Evolutionary conservation across 768 basidiomycete genomes (phyloP).

Genomic region (Calvatia gigantea): DNA sequence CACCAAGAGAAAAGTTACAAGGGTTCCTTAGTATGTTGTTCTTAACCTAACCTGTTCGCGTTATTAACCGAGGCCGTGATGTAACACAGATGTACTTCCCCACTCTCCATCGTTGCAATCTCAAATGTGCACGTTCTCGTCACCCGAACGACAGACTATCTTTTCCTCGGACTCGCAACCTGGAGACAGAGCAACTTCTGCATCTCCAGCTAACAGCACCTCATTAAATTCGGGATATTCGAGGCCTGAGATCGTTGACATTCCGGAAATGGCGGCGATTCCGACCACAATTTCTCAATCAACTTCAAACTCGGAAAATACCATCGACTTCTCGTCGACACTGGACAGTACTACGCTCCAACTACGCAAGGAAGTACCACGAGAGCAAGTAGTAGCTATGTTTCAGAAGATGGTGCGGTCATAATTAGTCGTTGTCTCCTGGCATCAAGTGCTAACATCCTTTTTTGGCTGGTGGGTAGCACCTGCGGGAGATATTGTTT

Average conservation of each 20-base stretch:
- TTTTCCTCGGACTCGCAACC: background rate
- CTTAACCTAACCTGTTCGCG: background rate
- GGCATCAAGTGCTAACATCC: background rate
- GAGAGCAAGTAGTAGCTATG: constrained; percentile 69
- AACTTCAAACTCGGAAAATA: constrained; percentile 23
- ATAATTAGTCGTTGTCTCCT: background rate
- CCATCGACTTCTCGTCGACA: constrained; percentile 33
- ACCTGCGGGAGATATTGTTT: constrained; percentile 66
- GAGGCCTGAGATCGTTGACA: background rate
- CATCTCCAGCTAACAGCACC: background rate
- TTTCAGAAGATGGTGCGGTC: constrained; percentile 68
- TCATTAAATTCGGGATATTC: background rate
- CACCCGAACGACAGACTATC: background rate
- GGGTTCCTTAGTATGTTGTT: constrained; percentile 30
- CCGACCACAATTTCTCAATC: constrained; percentile 12
- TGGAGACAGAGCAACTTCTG: background rate
- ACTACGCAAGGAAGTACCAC: constrained; percentile 64
- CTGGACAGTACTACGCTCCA: constrained; percentile 54
- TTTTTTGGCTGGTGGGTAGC: constrained; percentile 33
- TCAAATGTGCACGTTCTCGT: constrained; percentile 42
- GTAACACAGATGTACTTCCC: constrained; percentile 18
- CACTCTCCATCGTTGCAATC: background rate
- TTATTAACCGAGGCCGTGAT: background rate
- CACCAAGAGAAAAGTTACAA: constrained; percentile 51
- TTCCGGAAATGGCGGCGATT: background rate